phyloP scores from a whole-genome alignment of 345 rosid genomes.

The Theobroma cacao region DNA sequence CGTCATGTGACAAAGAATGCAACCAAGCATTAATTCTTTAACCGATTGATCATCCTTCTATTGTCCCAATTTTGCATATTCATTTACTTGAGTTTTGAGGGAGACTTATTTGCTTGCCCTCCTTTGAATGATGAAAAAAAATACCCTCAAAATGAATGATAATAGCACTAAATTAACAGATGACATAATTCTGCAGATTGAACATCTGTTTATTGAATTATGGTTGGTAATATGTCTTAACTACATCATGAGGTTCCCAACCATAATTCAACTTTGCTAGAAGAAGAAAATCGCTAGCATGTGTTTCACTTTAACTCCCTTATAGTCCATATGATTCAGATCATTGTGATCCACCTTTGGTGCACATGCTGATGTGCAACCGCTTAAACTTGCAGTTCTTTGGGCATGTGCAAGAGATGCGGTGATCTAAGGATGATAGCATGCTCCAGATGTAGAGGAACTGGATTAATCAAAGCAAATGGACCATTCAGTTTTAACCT shows the following conservation, averaged over 20 bases:
- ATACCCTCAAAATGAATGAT: not conserved
- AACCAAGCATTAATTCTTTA: not conserved
- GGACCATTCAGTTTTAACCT: conserved; percentile 48
- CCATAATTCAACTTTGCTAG: not conserved
- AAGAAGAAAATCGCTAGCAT: not conserved
- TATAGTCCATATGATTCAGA: not conserved
- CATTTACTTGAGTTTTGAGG: not conserved
- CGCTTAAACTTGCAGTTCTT: conserved; percentile 48
- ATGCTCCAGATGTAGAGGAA: conserved; percentile 76
- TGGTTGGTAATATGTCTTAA: not conserved
- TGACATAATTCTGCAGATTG: not conserved
- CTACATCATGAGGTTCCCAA: not conserved
- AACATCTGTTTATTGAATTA: not conserved
- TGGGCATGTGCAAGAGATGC: conserved; percentile 85
- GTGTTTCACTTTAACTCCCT: not conserved
- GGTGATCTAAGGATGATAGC: conserved; percentile 76
- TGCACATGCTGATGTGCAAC: conserved; percentile 7
- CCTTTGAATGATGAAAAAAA: not conserved
- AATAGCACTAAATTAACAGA: not conserved
- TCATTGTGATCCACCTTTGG: not conserved
- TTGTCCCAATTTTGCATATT: not conserved
- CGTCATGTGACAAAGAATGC: not conserved
- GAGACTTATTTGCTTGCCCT: not conserved
- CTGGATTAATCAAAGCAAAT: conserved; percentile 54
- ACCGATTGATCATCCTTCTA: not conserved